Base-by-base conservation (phyloP, 305 asterid species). In the Ilex paraguariensis region DNA sequence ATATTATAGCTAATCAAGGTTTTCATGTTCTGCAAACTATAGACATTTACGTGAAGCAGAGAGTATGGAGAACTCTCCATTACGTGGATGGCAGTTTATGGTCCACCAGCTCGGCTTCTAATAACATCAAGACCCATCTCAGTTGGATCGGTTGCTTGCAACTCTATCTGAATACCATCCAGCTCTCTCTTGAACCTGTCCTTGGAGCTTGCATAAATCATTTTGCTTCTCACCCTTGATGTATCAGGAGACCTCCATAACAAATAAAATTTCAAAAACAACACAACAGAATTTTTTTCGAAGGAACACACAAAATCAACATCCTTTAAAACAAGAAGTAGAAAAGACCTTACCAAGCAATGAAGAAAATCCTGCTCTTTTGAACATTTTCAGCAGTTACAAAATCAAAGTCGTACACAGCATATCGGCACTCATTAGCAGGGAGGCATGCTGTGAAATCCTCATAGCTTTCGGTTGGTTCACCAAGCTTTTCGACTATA, bases 361-460 rank as follows among this genome's bases (percentile, higher is more conserved):
- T 54, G 33, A 75, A 75, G 72, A 75, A 75, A 54, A 75, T 75
- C 64, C 70, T 64, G 77, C 81, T 75, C 66, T 75, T 75, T 31
- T 70, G 81, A 14, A 57, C 65, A 51, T 72, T 72, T 54, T 75
- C 81, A 68, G 67, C 64, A 1, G 81, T 75, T 52, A 63, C 65
- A 61, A 75, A 75, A 53, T 75, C 81, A 71, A 71, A 75, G 68
- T 75, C 81, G 44, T 71, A 75, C 17, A 75, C 75, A 61, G 81
- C 80, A 52, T 75, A 75, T 13, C 80, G 73, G 61, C 80, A 75
- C 71, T 75, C 80, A 44, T 75, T 68, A 58, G 77, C 71, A 57
- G 80, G 80, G 65, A 75, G 76, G 65, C 67, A 46, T 46, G 28
- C 28, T 2, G 70, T 36, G 5, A 75, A 75, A 53, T 75, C 75